phyloP scores from a whole-genome alignment of 331 rosid genomes.

The Pyrus hybrid region DNA sequence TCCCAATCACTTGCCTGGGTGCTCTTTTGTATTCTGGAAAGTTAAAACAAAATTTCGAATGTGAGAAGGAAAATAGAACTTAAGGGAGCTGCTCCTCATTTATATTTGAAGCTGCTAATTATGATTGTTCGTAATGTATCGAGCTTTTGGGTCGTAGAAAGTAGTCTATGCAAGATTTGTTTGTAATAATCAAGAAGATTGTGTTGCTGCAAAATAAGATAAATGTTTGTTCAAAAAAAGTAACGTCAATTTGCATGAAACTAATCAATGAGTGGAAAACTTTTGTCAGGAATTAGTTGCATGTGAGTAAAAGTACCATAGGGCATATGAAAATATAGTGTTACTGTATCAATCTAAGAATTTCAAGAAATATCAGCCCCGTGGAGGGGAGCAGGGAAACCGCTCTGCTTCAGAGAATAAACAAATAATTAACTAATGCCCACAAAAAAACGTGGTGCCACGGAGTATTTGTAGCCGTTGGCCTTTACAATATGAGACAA shows the following conservation, averaged over 20 bases:
- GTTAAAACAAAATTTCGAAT: too few species aligned
- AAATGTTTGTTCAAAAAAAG: background rate
- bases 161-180: constrained; percentile 1
- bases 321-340: background rate
- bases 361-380: background rate
- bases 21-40: too few species aligned
- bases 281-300: background rate
- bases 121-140: background rate
- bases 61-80: too few species aligned
- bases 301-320: background rate
- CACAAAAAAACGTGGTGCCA: too few species aligned
- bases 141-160: background rate
- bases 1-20: too few species aligned
- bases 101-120: background rate
- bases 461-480: too few species aligned
- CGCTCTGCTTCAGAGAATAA: background rate
- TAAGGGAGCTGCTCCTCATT: background rate
- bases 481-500: too few species aligned
- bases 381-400: background rate
- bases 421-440: too few species aligned
- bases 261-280: background rate
- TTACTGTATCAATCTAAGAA: background rate
- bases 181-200: background rate
- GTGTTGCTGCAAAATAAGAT: constrained; percentile 1
- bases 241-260: background rate